Evolutionary conservation across 139 green algal species (phyloP).

Genomic region (Asterochloris erici): DNA sequence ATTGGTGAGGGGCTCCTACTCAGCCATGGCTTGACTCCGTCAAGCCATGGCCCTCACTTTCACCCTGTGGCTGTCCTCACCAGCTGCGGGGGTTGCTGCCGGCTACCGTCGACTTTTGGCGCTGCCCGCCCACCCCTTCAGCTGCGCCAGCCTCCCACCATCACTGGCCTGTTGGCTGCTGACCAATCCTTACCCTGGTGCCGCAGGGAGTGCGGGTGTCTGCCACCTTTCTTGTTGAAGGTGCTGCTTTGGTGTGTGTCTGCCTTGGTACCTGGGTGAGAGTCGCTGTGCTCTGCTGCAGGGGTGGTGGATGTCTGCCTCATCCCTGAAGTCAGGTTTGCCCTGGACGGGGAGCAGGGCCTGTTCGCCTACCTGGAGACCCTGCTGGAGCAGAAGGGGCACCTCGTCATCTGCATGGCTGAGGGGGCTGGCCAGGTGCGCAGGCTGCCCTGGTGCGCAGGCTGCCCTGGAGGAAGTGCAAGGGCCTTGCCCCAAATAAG

Average conservation of each 20-base stretch:
- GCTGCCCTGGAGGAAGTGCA: too few relatives aligned
- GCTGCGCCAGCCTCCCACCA: too few relatives aligned
- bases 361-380: conserved; percentile 76
- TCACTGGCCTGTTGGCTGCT: too few relatives aligned
- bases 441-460: conserved; percentile 10
- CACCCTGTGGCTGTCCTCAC: background rate
- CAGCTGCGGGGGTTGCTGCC: background rate
- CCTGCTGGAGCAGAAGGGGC: conserved; percentile 77
- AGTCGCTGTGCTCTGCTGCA: background rate
- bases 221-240: too few relatives aligned
- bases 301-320: conserved; percentile 84
- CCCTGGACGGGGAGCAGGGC: conserved; percentile 72
- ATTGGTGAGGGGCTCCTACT: too few relatives aligned
- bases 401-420: conserved; percentile 70
- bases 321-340: conserved; percentile 93
- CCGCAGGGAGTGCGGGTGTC: too few relatives aligned
- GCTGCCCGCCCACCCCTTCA: too few relatives aligned
- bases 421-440: conserved; percentile 79
- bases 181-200: too few relatives aligned
- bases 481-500: too few relatives aligned
- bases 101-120: too few relatives aligned
- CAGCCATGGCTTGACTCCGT: too few relatives aligned
- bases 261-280: background rate
- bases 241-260: background rate
- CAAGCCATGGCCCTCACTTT: too few relatives aligned